Percentiles rank a stretch among this genome's conserved stretches.
phyloP scores from a whole-genome alignment of 441 rosid species.

The Populus tomentosa region DNA sequence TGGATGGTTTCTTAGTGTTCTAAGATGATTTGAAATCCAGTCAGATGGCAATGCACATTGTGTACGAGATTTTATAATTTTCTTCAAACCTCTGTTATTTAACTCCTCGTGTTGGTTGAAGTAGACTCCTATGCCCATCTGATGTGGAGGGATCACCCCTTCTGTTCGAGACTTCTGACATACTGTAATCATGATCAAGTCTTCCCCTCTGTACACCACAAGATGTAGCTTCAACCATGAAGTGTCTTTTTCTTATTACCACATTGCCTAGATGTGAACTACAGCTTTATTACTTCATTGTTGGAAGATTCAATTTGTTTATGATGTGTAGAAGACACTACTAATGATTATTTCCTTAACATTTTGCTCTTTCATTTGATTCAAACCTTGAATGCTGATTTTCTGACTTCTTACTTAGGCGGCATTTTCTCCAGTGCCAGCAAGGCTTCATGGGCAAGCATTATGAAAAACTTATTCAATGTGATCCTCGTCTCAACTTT shows the following conservation, averaged over 20 bases:
- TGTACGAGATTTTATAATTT: neutral
- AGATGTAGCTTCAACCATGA: neutral
- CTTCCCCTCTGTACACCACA: neutral
- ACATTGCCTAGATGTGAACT: neutral
- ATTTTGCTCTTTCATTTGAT: neutral
- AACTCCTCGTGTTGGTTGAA: neutral
- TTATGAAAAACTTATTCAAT: constrained; percentile 57
- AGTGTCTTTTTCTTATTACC: neutral
- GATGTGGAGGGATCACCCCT: neutral
- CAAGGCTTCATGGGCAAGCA: constrained; percentile 49
- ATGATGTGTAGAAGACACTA: neutral
- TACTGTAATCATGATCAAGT: neutral
- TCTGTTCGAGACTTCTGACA: neutral
- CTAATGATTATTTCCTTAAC: neutral
- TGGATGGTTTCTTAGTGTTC: neutral
- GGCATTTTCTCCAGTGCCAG: constrained; percentile 50
- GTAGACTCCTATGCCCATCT: neutral
- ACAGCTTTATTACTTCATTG: neutral
- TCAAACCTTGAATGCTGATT: neutral
- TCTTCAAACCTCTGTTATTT: neutral
- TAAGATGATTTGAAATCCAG: neutral
- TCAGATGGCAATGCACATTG: neutral
- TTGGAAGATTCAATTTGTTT: neutral
- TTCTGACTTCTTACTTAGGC: constrained; percentile 26
- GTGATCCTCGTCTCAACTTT: constrained; percentile 56